Evolutionary conservation across 2,329 filamentous ascomycete species (phyloP).

Genomic region (Fusarium floridanum): DNA sequence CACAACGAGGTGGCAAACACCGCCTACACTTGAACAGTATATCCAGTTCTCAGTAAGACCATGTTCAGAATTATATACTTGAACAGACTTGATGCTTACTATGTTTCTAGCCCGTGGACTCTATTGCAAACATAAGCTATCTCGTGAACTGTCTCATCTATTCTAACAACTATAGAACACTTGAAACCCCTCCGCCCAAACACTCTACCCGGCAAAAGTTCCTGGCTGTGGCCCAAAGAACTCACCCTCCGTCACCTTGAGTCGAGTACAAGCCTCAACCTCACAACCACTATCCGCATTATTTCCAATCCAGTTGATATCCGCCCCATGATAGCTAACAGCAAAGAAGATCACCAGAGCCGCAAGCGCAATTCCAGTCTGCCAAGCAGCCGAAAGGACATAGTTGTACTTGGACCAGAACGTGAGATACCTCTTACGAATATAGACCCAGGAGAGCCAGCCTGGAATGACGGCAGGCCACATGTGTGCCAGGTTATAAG

Average conservation of each 20-base stretch:
- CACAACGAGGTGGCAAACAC: too few relatives aligned
- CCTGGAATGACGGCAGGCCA: conserved; percentile 62
- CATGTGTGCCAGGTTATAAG: conserved; percentile 61
- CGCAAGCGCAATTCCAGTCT: conserved; percentile 59
- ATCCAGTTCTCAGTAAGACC: too few relatives aligned
- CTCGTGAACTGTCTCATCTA: not conserved
- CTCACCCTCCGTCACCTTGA: conserved; percentile 44
- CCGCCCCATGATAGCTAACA: conserved; percentile 54
- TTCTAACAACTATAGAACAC: not conserved
- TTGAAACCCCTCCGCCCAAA: too few relatives aligned
- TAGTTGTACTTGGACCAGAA: conserved; percentile 66
- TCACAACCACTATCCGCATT: conserved; percentile 46
- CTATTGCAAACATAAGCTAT: too few relatives aligned
- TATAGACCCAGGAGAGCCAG: conserved; percentile 61
- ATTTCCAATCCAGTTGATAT: conserved; percentile 63
- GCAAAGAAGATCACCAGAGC: conserved; percentile 65
- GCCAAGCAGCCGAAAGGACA: conserved; percentile 61
- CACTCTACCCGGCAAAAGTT: conserved; percentile 18
- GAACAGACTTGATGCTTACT: too few relatives aligned
- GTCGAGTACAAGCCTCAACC: conserved; percentile 36
- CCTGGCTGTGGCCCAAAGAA: conserved; percentile 47
- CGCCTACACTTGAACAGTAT: too few relatives aligned
- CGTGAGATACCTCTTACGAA: conserved; percentile 57
- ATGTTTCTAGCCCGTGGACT: too few relatives aligned
- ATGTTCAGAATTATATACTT: too few relatives aligned